Evolutionary conservation across 1,284 basidiomycete genomes (phyloP).

Genomic region (Leccinum pachyderme): DNA sequence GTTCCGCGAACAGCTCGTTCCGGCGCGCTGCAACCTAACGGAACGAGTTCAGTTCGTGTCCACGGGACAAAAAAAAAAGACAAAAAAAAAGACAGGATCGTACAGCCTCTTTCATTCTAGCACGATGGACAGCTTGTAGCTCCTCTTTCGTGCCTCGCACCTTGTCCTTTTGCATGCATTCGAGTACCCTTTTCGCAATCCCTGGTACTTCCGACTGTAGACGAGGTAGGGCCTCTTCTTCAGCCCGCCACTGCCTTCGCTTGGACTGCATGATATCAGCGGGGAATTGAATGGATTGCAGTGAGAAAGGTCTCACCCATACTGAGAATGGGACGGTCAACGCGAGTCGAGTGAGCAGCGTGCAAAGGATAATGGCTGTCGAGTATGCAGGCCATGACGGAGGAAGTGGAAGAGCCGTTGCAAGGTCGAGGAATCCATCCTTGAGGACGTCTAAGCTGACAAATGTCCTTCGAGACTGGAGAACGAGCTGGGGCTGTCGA

Average conservation of each 20-base stretch:
- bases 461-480: slow-evolving; percentile 31
- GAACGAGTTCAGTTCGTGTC: slow-evolving; percentile 8
- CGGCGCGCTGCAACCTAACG: slow-evolving; percentile 53
- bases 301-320: slow-evolving; percentile 59
- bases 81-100: neutral
- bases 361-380: slow-evolving; percentile 74
- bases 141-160: slow-evolving; percentile 54
- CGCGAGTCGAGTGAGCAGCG: slow-evolving; percentile 61
- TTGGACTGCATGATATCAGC: slow-evolving; percentile 49
- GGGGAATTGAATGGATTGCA: slow-evolving; percentile 7
- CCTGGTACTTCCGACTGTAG: slow-evolving; percentile 54
- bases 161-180: slow-evolving; percentile 57
- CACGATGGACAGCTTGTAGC: slow-evolving; percentile 46
- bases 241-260: slow-evolving; percentile 59
- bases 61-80: neutral
- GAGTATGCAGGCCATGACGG: slow-evolving; percentile 68
- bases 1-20: slow-evolving; percentile 55
- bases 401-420: slow-evolving; percentile 67
- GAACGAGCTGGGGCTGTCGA: slow-evolving; percentile 1
- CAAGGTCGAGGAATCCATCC: slow-evolving; percentile 59
- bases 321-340: slow-evolving; percentile 74
- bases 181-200: slow-evolving; percentile 51
- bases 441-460: slow-evolving; percentile 42
- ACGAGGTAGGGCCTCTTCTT: slow-evolving; percentile 68
- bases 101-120: slow-evolving; percentile 48